Evolutionary conservation across 2,329 filamentous ascomycete species (phyloP), one percentile per base, ranked within the genome.

Genomic region (Phialophora chinensis): DNA sequence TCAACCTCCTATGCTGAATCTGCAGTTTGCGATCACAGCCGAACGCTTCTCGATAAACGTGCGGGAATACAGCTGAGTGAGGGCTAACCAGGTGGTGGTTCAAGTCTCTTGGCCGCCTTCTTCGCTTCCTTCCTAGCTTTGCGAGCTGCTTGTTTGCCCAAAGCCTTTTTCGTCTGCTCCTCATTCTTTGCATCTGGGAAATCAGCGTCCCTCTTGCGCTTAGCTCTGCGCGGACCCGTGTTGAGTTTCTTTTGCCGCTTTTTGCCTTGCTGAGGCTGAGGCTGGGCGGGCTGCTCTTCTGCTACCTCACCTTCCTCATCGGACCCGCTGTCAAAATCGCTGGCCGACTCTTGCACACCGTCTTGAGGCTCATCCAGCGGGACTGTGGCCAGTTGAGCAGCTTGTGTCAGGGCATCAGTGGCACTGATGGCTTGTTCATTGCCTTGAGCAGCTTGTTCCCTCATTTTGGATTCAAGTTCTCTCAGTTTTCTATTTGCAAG

Each of bases 401-500:
- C 67, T 60, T 65, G 65, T 33, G 62, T 50, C 23, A 67, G 50
- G 31, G 67, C 65, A 31, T 63, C 55, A 33, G 29, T 62, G 25
- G 33, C 38, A 14, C 47, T 54, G 35, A 27, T 54, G 53, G 31
- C 53, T 17, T 65, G 47, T 12, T 50, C 38, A 20, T 50, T 31
- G 12, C 58, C n/a, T 60, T 52, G 53, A 62, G 25, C n/a, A 29
- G 63, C 67, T 29, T 62, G 67, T 27, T 56, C 62, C 53, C 61
- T 64, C 62, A 63, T 61, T 38, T 52, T 67, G 10, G 53, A 20
- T 53, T 66, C 67, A 8, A 70, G 38, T 25, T 29, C 25, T 52
- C 49, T 71, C 23, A 73, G 57, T 68, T 81, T 85, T 35, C 82
- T 75, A 62, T 83, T 79, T 14, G 84, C 82, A 42, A 78, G 79